Evolutionary conservation across 768 basidiomycete genomes (phyloP).

Genomic region (Termitomyces sp.): DNA sequence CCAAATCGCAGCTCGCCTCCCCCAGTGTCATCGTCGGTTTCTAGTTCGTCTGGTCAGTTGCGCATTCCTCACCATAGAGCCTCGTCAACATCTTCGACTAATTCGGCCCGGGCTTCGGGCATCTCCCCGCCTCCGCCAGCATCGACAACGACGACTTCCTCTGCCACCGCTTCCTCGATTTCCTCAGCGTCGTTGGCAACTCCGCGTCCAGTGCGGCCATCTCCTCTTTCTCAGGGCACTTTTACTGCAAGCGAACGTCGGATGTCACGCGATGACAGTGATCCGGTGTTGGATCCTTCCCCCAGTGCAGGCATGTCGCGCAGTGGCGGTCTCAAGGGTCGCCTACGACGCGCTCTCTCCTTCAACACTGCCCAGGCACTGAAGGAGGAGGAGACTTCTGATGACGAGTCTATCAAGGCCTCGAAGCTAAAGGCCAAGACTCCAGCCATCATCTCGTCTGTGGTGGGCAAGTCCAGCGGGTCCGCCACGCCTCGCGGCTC

Average conservation of each 20-base stretch:
- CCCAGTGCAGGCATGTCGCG: constrained; percentile 42
- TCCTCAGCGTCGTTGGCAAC: constrained; percentile 28
- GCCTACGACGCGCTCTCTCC: constrained; percentile 70
- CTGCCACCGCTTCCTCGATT: constrained; percentile 30
- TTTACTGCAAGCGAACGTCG: constrained; percentile 67
- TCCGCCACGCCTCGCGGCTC: constrained; percentile 21
- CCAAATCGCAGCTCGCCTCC: constrained; percentile 29
- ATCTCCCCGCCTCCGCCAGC: constrained; percentile 29
- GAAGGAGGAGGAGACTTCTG: constrained; percentile 55
- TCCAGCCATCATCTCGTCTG: constrained; percentile 27
- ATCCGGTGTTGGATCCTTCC: constrained; percentile 52
- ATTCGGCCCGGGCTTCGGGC: constrained; percentile 39
- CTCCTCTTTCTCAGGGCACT: constrained; percentile 68
- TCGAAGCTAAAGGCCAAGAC: constrained; percentile 37
- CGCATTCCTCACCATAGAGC: constrained; percentile 29
- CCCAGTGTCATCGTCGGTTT: constrained; percentile 25
- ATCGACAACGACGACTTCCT: constrained; percentile 34
- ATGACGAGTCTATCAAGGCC: constrained; percentile 38
- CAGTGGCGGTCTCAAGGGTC: constrained; percentile 73
- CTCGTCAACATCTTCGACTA: constrained; percentile 48
- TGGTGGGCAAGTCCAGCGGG: constrained; percentile 23
- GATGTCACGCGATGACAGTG: constrained; percentile 77
- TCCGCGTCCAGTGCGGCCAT: constrained; percentile 51
- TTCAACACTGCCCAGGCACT: constrained; percentile 60
- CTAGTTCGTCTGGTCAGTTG: constrained; percentile 31